These are phyloP conservation scores for Prunus yedoensis DNA, from an alignment of 331 rosid genomes.

Conservation along the genomic window DNA sequence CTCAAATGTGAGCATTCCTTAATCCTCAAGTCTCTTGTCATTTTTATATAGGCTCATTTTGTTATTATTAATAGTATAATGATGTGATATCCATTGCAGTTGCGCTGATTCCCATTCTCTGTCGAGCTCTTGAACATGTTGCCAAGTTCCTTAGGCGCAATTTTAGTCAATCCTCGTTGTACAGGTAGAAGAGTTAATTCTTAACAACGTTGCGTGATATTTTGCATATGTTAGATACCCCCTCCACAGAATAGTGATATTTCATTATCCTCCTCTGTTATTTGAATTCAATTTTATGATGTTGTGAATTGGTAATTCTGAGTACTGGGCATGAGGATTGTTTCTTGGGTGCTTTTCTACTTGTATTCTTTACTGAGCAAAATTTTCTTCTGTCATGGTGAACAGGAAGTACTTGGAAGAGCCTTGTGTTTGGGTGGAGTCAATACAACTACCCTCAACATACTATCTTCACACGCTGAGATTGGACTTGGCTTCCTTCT, in stretches of 20 bases:
- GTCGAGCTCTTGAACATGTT: constrained; percentile 78
- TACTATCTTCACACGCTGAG: constrained; percentile 83
- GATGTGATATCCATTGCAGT: constrained; percentile 54
- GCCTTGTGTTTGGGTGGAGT: constrained; percentile 93
- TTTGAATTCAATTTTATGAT: background rate
- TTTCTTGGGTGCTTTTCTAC: background rate
- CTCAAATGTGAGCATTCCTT: constrained; percentile 69
- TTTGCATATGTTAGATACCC: background rate
- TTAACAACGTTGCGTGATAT: constrained; percentile 6
- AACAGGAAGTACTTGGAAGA: constrained; percentile 80
- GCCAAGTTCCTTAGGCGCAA: constrained; percentile 94
- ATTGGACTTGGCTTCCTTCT: constrained; percentile 90
- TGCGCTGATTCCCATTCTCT: constrained; percentile 84
- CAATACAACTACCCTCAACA: constrained; percentile 72
- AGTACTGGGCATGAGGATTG: background rate
- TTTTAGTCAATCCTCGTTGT: constrained; percentile 78
- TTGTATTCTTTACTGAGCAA: background rate
- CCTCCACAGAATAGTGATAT: background rate
- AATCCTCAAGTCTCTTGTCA: constrained; percentile 2
- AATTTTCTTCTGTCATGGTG: background rate
- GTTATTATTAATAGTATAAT: constrained; percentile 18
- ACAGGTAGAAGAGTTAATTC: constrained; percentile 56
- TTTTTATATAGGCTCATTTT: background rate
- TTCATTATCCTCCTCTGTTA: background rate
- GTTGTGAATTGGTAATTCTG: background rate